Conservation (phyloP, 345 rosid species). For the Fremontodendron californicum region DNA sequence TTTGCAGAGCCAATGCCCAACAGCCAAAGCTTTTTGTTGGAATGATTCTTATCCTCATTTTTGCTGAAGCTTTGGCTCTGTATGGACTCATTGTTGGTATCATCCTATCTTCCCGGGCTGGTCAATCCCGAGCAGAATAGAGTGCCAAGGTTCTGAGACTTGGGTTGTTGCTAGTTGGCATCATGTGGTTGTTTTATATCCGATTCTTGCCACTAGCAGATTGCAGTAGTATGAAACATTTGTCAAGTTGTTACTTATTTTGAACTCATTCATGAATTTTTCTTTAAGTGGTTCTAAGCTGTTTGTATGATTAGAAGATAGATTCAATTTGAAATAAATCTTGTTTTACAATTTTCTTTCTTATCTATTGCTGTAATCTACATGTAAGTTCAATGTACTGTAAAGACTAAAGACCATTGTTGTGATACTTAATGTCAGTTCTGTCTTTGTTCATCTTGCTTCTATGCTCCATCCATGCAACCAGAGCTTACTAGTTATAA, state of each 20-base stretch:
- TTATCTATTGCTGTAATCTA: neutral
- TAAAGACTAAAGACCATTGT: neutral
- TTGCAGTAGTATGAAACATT: neutral
- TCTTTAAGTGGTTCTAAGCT: neutral
- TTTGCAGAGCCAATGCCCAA: constrained; percentile 46
- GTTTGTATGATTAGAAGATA: neutral
- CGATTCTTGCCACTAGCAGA: neutral
- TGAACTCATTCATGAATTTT: neutral
- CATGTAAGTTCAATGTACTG: neutral
- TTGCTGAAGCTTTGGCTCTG: too few relatives aligned
- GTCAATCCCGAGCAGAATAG: constrained; percentile 18
- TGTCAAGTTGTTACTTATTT: neutral
- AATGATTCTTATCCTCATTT: too few relatives aligned
- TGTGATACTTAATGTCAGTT: neutral
- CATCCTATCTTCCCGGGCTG: constrained; percentile 40
- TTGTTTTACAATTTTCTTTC: neutral
- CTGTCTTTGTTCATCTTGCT: neutral
- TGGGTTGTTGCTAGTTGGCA: neutral
- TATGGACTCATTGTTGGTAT: constrained; percentile 55
- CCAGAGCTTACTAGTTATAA: neutral
- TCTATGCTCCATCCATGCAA: neutral
- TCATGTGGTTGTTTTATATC: neutral
- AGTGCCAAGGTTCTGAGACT: neutral
- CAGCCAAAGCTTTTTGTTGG: constrained; percentile 59
- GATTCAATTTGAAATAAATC: neutral